These are phyloP conservation scores for Claviceps cyperi DNA, from an alignment of 2,329 filamentous ascomycete genomes.

Conservation along the genomic window DNA sequence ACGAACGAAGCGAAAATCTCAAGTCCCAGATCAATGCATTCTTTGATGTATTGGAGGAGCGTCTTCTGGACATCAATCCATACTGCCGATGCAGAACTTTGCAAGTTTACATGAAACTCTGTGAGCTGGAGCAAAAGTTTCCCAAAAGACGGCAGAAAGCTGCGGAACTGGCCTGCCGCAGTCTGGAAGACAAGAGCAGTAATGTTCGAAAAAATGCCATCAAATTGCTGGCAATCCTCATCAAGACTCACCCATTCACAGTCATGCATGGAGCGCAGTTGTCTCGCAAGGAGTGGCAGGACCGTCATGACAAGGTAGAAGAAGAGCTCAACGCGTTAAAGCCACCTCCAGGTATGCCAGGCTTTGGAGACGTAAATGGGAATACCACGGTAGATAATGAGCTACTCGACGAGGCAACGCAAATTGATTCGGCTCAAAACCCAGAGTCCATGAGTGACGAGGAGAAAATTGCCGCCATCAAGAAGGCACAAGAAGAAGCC, in stretches of 20 bases:
- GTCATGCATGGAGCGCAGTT: slow-evolving; percentile 82
- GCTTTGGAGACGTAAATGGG: slow-evolving; percentile 43
- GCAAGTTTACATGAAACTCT: slow-evolving; percentile 84
- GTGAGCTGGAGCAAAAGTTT: slow-evolving; percentile 91
- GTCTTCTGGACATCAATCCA: slow-evolving; percentile 91
- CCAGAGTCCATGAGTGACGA: slow-evolving; percentile 60
- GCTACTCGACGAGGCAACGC: slow-evolving; percentile 78
- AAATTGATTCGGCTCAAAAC: slow-evolving; percentile 57
- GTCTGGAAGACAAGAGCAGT: slow-evolving; percentile 94
- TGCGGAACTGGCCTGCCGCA: slow-evolving; percentile 74
- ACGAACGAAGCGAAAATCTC: slow-evolving; percentile 82
- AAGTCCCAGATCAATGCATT: slow-evolving; percentile 94
- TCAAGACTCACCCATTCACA: slow-evolving; percentile 89
- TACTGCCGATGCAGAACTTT: slow-evolving; percentile 87
- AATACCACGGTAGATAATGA: slow-evolving; percentile 61
- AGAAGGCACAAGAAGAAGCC: slow-evolving; percentile 73
- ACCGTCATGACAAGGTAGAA: slow-evolving; percentile 68
- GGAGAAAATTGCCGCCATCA: slow-evolving; percentile 55
- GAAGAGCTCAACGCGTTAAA: slow-evolving; percentile 67
- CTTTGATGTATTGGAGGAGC: slow-evolving; percentile 90
- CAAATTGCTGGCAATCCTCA: slow-evolving; percentile 73
- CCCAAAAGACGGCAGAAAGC: slow-evolving; percentile 80
- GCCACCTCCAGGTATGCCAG: slow-evolving; percentile 58
- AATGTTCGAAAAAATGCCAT: slow-evolving; percentile 92
- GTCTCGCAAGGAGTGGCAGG: slow-evolving; percentile 71